A percentile compares a stretch with the other conserved stretches of the same genome.
These are phyloP conservation scores for Aspergillus aculeatinus DNA, from an alignment of 2,329 filamentous ascomycete species.

Conservation along the genomic window DNA sequence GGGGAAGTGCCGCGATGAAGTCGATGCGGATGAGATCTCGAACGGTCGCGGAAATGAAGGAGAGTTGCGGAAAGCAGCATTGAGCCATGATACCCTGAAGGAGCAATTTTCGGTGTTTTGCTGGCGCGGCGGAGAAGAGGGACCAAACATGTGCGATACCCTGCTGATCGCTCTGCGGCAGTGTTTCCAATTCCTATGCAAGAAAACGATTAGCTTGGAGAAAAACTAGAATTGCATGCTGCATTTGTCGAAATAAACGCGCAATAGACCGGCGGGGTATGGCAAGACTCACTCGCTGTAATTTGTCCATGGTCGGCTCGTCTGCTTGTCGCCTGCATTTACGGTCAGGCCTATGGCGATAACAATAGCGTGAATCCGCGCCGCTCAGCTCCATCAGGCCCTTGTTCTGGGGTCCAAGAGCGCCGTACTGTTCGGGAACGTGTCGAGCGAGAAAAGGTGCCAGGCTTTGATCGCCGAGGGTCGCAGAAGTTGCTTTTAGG, in stretches of 20 bases:
- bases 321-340: slow-evolving; percentile 92
- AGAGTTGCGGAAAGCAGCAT: slow-evolving; percentile 96
- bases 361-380: slow-evolving; percentile 85
- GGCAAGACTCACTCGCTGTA: slow-evolving; percentile 68
- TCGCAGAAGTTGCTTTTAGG: slow-evolving; percentile 49
- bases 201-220: not conserved
- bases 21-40: slow-evolving; percentile 97
- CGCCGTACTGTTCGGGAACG: slow-evolving; percentile 85
- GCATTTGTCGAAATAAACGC: not conserved
- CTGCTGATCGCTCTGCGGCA: slow-evolving; percentile 84
- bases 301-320: slow-evolving; percentile 91
- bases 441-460: slow-evolving; percentile 88
- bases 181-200: slow-evolving; percentile 70
- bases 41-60: slow-evolving; percentile 84
- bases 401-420: slow-evolving; percentile 54
- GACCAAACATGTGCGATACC: slow-evolving; percentile 98
- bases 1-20: slow-evolving; percentile 83
- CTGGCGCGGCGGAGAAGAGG: slow-evolving; percentile 89
- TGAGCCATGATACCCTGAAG: slow-evolving; percentile 93
- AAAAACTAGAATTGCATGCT: not conserved
- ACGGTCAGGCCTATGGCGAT: slow-evolving; percentile 88
- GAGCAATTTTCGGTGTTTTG: slow-evolving; percentile 94
- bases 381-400: slow-evolving; percentile 45
- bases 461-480: slow-evolving; percentile 73
- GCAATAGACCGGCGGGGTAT: not conserved